A percentile compares a stretch with the other conserved stretches of the same genome.
Conservation (phyloP, 768 basidiomycete genomes). For the Kwoniella mangroviensis region DNA sequence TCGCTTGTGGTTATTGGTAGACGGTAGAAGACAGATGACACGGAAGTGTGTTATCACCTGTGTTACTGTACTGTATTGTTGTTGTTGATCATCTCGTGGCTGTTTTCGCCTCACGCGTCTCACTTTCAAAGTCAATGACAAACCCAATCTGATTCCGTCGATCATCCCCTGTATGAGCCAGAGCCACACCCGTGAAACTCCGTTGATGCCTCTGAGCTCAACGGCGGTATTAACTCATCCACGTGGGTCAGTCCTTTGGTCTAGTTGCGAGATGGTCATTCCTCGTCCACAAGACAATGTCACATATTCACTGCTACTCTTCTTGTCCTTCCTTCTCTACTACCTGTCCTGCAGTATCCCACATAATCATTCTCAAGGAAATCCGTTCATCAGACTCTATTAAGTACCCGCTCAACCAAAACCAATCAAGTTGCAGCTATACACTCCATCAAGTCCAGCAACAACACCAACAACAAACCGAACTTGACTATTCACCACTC, state of each 20-base stretch:
- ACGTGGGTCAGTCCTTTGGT: conserved; percentile 5
- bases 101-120: conserved; percentile 9
- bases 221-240: not conserved
- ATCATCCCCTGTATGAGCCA: not conserved
- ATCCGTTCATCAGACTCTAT: not conserved
- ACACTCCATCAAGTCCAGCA: not conserved
- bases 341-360: not conserved
- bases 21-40: not conserved
- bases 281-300: not conserved
- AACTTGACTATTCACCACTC: not conserved
- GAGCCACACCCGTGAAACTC: conserved; percentile 8
- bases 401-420: not conserved
- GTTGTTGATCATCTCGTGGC: conserved; percentile 22
- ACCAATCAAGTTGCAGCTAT: not conserved
- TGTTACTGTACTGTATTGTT: conserved; percentile 12
- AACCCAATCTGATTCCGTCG: conserved; percentile 11
- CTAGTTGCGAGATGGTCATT: not conserved
- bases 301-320: not conserved
- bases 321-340: not conserved
- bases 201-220: not conserved
- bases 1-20: no score
- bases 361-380: not conserved
- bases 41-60: not conserved
- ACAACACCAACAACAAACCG: not conserved
- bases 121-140: not conserved